Conservation (phyloP, 106 monocot genomes). For the Dendrobium nobile region DNA sequence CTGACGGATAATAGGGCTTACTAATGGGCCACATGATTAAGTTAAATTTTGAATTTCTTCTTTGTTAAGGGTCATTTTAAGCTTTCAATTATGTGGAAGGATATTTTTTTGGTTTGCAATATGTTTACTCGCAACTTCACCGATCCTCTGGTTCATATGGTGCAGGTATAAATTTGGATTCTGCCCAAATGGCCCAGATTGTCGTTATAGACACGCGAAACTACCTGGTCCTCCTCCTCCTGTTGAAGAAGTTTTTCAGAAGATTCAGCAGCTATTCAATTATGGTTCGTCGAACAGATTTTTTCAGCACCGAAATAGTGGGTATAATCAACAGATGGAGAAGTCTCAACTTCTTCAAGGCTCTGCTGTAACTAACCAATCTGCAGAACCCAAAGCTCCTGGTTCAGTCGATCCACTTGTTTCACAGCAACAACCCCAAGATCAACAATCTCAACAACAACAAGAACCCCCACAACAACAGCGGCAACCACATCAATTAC, state of each 20-base stretch:
- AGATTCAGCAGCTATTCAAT: slow-evolving; percentile 80
- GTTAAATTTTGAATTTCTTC: neutral
- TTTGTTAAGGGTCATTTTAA: neutral
- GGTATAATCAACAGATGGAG: slow-evolving; percentile 52
- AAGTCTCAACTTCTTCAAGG: slow-evolving; percentile 48
- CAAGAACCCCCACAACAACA: slow-evolving; percentile 14
- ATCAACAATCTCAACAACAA: slow-evolving; percentile 30
- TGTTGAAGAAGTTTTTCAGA: slow-evolving; percentile 93
- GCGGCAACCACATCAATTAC: slow-evolving; percentile 20
- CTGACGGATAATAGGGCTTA: neutral
- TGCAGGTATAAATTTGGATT: slow-evolving; percentile 97
- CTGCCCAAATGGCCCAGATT: slow-evolving; percentile 94
- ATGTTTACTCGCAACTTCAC: neutral
- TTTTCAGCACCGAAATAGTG: slow-evolving; percentile 58
- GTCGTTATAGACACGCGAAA: slow-evolving; percentile 93
- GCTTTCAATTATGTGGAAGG: neutral
- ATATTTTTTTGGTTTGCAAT: neutral
- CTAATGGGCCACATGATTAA: neutral
- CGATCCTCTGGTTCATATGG: neutral
- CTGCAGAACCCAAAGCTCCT: slow-evolving; percentile 22
- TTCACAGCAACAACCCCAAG: slow-evolving; percentile 36
- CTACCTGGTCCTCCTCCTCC: slow-evolving; percentile 88
- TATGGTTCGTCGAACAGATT: slow-evolving; percentile 62
- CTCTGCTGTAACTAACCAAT: slow-evolving; percentile 31
- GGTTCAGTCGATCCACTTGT: slow-evolving; percentile 19